These are phyloP conservation scores for Ambispora gerdemannii DNA, from an alignment of 192 early-diverging fungal species.

Conservation along the genomic window DNA sequence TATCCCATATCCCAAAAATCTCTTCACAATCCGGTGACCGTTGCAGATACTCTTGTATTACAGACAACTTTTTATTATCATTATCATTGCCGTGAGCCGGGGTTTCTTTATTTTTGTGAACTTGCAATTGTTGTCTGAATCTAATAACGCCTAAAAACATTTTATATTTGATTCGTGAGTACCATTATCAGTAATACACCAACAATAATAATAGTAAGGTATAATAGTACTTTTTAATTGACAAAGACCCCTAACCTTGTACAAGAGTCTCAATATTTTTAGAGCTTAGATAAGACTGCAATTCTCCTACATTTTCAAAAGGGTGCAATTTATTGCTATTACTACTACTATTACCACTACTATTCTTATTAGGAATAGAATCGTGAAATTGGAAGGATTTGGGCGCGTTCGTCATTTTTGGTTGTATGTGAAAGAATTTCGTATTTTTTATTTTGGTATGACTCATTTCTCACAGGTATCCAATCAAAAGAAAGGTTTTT, in stretches of 20 bases:
- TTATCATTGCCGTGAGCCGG: background rate
- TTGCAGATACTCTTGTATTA: conserved; percentile 53
- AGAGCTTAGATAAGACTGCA: conserved; percentile 2
- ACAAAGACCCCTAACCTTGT: conserved; percentile 1
- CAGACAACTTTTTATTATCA: background rate
- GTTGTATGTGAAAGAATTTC: too few relatives aligned
- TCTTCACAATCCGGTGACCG: conserved; percentile 56
- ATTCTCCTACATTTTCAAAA: background rate
- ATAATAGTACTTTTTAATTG: background rate
- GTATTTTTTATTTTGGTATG: too few relatives aligned
- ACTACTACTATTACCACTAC: too few relatives aligned
- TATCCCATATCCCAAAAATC: conserved; percentile 62
- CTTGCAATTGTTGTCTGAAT: background rate
- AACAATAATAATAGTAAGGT: background rate
- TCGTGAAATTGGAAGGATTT: too few relatives aligned
- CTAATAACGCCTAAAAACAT: conserved; percentile 9
- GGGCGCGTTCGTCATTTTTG: too few relatives aligned
- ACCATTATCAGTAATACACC: background rate
- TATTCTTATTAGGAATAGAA: too few relatives aligned
- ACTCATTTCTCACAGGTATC: too few relatives aligned
- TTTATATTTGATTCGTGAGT: too few relatives aligned
- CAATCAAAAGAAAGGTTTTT: too few relatives aligned
- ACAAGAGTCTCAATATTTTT: conserved; percentile 4
- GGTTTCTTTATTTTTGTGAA: background rate
- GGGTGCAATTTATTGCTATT: background rate